These are phyloP conservation scores for Exophiala calicioides DNA, from an alignment of 2,329 filamentous ascomycete species.

Conservation along the genomic window DNA sequence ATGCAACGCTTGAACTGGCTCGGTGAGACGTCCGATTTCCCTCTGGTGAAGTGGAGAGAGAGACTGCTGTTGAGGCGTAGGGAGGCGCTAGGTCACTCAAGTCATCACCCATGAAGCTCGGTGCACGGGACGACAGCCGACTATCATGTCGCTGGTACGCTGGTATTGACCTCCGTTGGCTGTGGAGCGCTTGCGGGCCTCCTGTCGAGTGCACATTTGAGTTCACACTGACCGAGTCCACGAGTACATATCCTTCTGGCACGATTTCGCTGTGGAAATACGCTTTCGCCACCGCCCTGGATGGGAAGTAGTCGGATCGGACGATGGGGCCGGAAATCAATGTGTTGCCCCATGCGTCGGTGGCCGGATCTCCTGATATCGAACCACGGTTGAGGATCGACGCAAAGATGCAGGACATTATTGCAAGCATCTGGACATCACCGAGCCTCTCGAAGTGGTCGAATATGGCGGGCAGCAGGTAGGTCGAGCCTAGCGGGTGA, in stretches of 20 bases:
- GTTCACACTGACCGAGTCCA: slow-evolving; percentile 12
- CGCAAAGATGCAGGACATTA: slow-evolving; percentile 61
- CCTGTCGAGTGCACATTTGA: background rate
- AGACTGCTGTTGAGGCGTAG: slow-evolving; percentile 22
- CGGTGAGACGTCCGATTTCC: slow-evolving; percentile 23
- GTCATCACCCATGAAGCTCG: slow-evolving; percentile 26
- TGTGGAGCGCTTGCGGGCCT: background rate
- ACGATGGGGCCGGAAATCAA: background rate
- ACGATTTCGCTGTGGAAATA: slow-evolving; percentile 16
- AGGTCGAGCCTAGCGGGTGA: slow-evolving; percentile 57
- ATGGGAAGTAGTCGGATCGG: slow-evolving; percentile 24
- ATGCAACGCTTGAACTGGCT: slow-evolving; percentile 15
- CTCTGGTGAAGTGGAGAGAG: slow-evolving; percentile 32
- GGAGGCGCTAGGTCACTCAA: slow-evolving; percentile 19
- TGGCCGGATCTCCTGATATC: slow-evolving; percentile 6
- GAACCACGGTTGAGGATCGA: slow-evolving; percentile 12
- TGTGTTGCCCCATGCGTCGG: background rate
- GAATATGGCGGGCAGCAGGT: slow-evolving; percentile 60
- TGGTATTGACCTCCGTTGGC: slow-evolving; percentile 8
- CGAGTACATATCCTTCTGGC: slow-evolving; percentile 18
- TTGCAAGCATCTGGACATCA: slow-evolving; percentile 68
- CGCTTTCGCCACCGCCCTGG: slow-evolving; percentile 22
- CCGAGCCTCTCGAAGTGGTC: slow-evolving; percentile 60
- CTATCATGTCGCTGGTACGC: slow-evolving; percentile 16
- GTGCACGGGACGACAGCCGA: slow-evolving; percentile 24